Percentiles rank a stretch among this genome's conserved stretches.
These are phyloP conservation scores for Phaeosphaeriaceae sp. DNA, from an alignment of 2,329 filamentous ascomycete species.

Conservation along the genomic window DNA sequence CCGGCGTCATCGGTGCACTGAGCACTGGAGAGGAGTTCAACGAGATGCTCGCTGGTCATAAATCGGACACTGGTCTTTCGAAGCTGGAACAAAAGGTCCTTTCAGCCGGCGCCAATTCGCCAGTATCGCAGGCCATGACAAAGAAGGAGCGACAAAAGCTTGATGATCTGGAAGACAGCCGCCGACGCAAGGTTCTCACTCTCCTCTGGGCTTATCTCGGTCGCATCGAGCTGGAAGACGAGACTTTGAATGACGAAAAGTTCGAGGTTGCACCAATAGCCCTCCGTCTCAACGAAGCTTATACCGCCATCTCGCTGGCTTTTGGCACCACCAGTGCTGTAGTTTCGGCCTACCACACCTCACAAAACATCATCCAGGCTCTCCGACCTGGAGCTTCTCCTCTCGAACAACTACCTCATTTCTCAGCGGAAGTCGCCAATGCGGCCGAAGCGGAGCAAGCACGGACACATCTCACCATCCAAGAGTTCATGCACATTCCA, in stretches of 20 bases:
- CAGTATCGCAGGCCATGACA: constrained; percentile 66
- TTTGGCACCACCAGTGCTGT: constrained; percentile 86
- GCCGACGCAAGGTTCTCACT: constrained; percentile 83
- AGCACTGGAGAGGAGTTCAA: constrained; percentile 89
- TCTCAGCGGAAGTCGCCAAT: constrained; percentile 69
- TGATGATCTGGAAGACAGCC: constrained; percentile 79
- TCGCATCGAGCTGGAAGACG: constrained; percentile 82
- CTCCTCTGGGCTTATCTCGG: constrained; percentile 95
- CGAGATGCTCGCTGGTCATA: constrained; percentile 75
- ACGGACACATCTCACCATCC: constrained; percentile 72
- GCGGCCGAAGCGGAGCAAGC: constrained; percentile 75
- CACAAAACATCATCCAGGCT: constrained; percentile 90
- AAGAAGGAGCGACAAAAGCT: constrained; percentile 78
- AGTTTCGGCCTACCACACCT: constrained; percentile 78
- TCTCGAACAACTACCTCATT: constrained; percentile 88
- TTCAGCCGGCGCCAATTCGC: constrained; percentile 62
- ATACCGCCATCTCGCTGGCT: constrained; percentile 84
- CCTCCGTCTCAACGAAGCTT: constrained; percentile 82
- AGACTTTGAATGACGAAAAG: constrained; percentile 80
- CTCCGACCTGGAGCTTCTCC: constrained; percentile 83
- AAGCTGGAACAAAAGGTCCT: constrained; percentile 84
- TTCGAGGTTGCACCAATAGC: constrained; percentile 89
- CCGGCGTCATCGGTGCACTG: constrained; percentile 79
- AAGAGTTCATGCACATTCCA: constrained; percentile 86
- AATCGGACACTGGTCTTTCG: constrained; percentile 78